Conservation (phyloP, 495 filamentous ascomycete species). For the Xylaria flabelliformis region DNA sequence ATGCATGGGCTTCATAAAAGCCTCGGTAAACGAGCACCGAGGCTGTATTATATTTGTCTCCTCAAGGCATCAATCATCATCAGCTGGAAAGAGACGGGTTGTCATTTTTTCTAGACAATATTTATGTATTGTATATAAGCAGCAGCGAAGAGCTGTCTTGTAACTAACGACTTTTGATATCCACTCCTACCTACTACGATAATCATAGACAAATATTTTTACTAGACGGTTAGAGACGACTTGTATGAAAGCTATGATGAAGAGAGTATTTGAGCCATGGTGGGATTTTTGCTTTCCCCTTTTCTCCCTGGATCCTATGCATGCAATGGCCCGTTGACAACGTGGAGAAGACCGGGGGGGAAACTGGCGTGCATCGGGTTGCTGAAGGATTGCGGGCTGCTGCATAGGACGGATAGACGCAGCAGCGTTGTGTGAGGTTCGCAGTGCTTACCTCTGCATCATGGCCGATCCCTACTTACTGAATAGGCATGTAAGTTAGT, state of each 20-base stretch:
- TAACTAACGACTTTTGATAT: conserved; percentile 16
- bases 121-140: conserved; percentile 8
- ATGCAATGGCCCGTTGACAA: background rate
- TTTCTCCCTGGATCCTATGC: background rate
- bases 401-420: background rate
- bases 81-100: background rate
- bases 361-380: background rate
- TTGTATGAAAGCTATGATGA: background rate
- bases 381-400: background rate
- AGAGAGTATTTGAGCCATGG: background rate
- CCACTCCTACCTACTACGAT: conserved; percentile 16
- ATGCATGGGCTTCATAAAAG: conserved; percentile 8
- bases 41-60: conserved; percentile 4
- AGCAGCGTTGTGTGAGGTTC: background rate
- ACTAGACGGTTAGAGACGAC: background rate
- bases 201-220: background rate
- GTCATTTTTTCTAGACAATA: background rate
- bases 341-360: background rate
- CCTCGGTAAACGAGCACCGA: conserved; percentile 9
- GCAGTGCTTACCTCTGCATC: background rate
- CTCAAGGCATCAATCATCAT: background rate
- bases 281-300: background rate
- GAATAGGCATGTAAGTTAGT: background rate
- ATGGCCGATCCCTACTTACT: background rate
- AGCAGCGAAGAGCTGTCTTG: background rate